Base-by-base conservation (phyloP, 768 basidiomycete genomes). In the Boletus sensibilis region DNA sequence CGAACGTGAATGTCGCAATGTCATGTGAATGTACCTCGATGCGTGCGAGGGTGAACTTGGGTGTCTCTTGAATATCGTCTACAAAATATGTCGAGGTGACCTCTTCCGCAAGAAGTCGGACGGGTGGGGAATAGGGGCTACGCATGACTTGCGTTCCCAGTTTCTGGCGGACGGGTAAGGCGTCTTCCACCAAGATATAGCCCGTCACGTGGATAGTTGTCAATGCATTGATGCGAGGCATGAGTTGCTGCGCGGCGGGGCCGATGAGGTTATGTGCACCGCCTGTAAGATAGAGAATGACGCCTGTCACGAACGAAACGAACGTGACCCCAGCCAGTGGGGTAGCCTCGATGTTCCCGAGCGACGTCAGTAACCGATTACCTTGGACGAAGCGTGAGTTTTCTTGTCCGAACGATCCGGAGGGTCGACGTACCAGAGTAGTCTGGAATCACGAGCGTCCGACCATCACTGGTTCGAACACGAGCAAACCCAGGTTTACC, bases 221-320 rank as follows among this genome's bases (percentile, higher is more conserved):
- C 23, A 87, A 65, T 2, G 76, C 69, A 40, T 81, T 78, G 39
- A 80, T 79, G 11, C 80, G 73, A 4, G 83, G 84, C 85, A 88
- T 85, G 40, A 86, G 61, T 5, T 62, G 60, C 37, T 76, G 76
- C 1, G 76, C 79, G 0, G 55, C 49, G 6, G 27, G 34, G 10
- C 81, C 84, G 25, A 82, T 66, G 25, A 81, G 62, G 49, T 80
- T 86, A 21, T 69, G 69, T 4, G 85, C 86, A 1, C 71, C 67
- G 6, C 86, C 86, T 3, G 87, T 87, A 33, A 87, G 66, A 60
- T 88, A 88, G 6, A 88, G 76, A n/a, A 88, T 74, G 46, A 81
- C 71, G 9, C 87, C 86, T 0, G 76, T 77, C 2, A 65, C 68
- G 60, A 83, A 88, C 13, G 77, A 77, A 12, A 82, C 64, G 53